Evolutionary conservation across 163 green algal species (phyloP), one percentile per base, ranked within the genome.

Genomic region (Scenedesmus sp.): DNA sequence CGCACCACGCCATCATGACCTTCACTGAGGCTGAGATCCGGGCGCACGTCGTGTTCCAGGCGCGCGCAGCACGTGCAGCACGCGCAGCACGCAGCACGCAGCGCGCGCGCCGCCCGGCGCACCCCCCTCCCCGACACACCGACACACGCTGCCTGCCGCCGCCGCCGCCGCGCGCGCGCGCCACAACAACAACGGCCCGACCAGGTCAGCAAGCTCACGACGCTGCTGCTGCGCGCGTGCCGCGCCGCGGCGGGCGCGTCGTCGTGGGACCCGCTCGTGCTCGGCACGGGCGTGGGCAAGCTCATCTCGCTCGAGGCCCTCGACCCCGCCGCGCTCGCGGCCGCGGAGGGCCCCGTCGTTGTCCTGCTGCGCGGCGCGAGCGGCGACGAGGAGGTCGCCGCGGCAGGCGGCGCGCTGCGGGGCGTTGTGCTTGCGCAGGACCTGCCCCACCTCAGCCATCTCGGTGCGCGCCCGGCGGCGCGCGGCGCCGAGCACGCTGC

Each of bases 31-130:
- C 90, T 5, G 93, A 98, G 86, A 92, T 98, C 56, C 87, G 95
- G 4, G 88, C 90, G 33, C 93, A 83, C 67, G 80, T 98, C 63
- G 94, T 96, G 18, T 99, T 99, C 88, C 95, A 98, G 87, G 85
- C 98, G 58, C 92, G 89, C 70, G 10, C n/a, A n/a, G n/a, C n/a
- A n/a, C n/a, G n/a, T n/a, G n/a, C n/a, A n/a, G n/a, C n/a, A n/a
- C n/a, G n/a, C n/a, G n/a, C n/a, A n/a, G n/a, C n/a, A n/a, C n/a
- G n/a, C n/a, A n/a, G n/a, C n/a, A n/a, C n/a, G n/a, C n/a, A n/a
- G n/a, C n/a, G n/a, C n/a, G n/a, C n/a, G n/a, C n/a, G n/a, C n/a
- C n/a, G n/a, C n/a, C n/a, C n/a, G n/a, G n/a, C n/a, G n/a, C n/a
- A n/a, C n/a, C n/a, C n/a, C n/a, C n/a, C n/a, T n/a, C n/a, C n/a